Evolutionary conservation across 1,139 yeast species (phyloP).

Genomic region (Yamadazyma mexicana): DNA sequence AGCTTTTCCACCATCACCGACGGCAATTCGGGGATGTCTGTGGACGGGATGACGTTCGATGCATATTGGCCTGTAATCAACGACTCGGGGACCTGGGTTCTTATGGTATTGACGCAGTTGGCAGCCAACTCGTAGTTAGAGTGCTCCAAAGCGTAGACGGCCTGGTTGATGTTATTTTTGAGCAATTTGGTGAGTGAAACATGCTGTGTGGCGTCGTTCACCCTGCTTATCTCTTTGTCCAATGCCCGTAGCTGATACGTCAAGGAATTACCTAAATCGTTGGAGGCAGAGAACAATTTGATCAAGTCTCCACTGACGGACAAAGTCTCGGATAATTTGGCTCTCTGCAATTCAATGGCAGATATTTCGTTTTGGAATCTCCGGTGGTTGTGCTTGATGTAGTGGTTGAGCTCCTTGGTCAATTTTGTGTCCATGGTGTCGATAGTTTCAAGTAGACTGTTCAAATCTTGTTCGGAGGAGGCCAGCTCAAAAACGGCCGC

Average conservation of each 20-base stretch:
- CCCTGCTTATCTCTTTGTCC: slow-evolving; percentile 70
- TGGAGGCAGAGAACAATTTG: slow-evolving; percentile 56
- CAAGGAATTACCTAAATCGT: slow-evolving; percentile 63
- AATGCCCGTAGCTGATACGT: slow-evolving; percentile 69
- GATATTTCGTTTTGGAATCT: slow-evolving; percentile 38
- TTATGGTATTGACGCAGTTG: slow-evolving; percentile 52
- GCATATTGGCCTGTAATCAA: slow-evolving; percentile 71
- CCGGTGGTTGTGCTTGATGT: slow-evolving; percentile 26
- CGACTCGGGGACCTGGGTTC: slow-evolving; percentile 52
- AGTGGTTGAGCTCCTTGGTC: slow-evolving; percentile 28
- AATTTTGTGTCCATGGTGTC: slow-evolving; percentile 14
- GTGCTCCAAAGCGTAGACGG: slow-evolving; percentile 65
- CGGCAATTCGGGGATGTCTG: slow-evolving; percentile 87
- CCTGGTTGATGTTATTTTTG: slow-evolving; percentile 64
- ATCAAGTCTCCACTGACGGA: slow-evolving; percentile 47
- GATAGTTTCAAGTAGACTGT: slow-evolving; percentile 8
- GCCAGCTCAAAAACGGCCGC: slow-evolving; percentile 10
- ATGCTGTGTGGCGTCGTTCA: slow-evolving; percentile 62
- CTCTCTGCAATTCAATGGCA: slow-evolving; percentile 37
- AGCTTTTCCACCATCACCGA: slow-evolving; percentile 55
- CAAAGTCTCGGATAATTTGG: slow-evolving; percentile 39
- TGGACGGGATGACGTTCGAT: slow-evolving; percentile 81
- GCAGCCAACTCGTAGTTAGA: slow-evolving; percentile 77
- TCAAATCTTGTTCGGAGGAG: slow-evolving; percentile 13
- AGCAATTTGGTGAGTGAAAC: slow-evolving; percentile 66